Base-by-base conservation (phyloP, 2,329 filamentous ascomycete species). In the Fusarium mangiferae region DNA sequence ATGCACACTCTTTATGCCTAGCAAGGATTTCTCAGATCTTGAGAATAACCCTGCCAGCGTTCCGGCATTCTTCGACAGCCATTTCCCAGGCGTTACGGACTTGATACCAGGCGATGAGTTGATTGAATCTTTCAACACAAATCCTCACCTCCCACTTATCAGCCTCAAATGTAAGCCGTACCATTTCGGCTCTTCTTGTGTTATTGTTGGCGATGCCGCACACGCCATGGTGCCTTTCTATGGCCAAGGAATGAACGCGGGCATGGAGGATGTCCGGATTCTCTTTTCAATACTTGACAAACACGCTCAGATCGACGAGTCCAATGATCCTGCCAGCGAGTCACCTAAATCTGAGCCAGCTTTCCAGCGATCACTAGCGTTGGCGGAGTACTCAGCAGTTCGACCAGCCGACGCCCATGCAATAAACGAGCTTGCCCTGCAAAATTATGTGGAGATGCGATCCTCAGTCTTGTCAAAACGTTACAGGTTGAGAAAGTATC, bases 171-270 rank as follows among this genome's bases (percentile, higher is more conserved):
- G 95, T 84, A 89, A 89, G 24, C 96, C 96, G 0, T 94, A 98
- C 83, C 94, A 98, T 84, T 94, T 90, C 84, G 87, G 84, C 56
- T 90, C 90, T 30, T 93, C 91, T 1, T 94, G 89, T 38, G 94
- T 97, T 68, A 94, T 99, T 55, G 81, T 99, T 41, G 96, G 96
- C 66, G 96, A 99, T 80, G 95, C 96, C 13, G 95, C 96, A 0
- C 96, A 99, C 81, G 96, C 97, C 65, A 98, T 99, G 92, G 95
- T 99, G 0, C 96, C 96, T 0, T 99, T 99, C 83, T 99, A 98
- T 82, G 96, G 96, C 0, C 96, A 99, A 82, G 96, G 96, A 42
- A 97, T 99, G 91, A 99, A 99, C 79, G 93, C 96, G 1, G 96
- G 96, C 1, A 90, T 99, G 46, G 96, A 99, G 84, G 96, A 98